Evolutionary conservation across 371 early-diverging fungal species (phyloP).

Genomic region (Lichtheimia hyalospora): DNA sequence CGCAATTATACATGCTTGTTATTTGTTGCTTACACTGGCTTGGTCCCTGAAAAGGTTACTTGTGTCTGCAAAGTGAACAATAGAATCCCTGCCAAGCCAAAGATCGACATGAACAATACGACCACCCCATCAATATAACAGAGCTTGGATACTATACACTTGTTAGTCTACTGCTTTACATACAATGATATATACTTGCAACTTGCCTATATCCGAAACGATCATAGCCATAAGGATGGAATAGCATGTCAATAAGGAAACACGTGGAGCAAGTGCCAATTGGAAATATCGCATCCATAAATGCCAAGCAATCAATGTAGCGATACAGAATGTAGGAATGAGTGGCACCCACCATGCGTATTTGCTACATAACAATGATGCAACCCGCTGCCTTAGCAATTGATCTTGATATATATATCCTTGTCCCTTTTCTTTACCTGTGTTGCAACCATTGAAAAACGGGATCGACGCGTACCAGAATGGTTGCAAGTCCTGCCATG

Average conservation of each 20-base stretch:
- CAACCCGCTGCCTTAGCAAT: not conserved
- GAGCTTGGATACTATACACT: constrained; percentile 24
- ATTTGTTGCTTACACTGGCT: constrained; percentile 28
- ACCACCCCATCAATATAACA: constrained; percentile 28
- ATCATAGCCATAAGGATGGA: constrained; percentile 28
- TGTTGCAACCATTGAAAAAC: constrained; percentile 29
- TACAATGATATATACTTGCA: not conserved
- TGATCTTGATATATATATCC: not conserved
- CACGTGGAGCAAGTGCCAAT: constrained; percentile 20
- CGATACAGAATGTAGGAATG: constrained; percentile 22
- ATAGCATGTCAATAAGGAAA: constrained; percentile 21
- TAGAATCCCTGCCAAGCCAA: constrained; percentile 20
- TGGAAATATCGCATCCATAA: constrained; percentile 45
- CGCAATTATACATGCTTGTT: not conserved
- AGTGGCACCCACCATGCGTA: constrained; percentile 40
- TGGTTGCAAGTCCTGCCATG: constrained; percentile 7
- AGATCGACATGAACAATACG: constrained; percentile 29
- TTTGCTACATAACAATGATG: constrained; percentile 15
- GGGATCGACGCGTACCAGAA: constrained; percentile 16
- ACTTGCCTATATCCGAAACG: constrained; percentile 32
- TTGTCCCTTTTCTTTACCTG: constrained; percentile 15
- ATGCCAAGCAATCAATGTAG: constrained; percentile 28
- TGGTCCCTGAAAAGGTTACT: constrained; percentile 25
- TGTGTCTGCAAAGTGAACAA: constrained; percentile 34
- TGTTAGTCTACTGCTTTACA: not conserved